Base-by-base conservation (phyloP, 2,329 filamentous ascomycete genomes). In the Cryphonectria naterciae region DNA sequence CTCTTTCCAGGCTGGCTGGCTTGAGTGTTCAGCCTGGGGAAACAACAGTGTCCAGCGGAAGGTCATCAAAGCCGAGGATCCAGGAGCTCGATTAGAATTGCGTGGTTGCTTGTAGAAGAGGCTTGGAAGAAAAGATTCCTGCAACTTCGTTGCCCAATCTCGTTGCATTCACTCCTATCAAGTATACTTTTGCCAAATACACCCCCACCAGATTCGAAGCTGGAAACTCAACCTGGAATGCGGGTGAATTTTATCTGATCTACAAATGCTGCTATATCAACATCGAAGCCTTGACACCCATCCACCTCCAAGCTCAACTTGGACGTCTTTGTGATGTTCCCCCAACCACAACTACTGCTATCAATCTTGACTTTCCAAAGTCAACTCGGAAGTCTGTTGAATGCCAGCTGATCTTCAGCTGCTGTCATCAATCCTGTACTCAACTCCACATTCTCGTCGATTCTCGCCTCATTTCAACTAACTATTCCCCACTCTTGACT, bases 61-160 rank as follows among this genome's bases (percentile, higher is more conserved):
- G 62, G 1, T 66, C 52, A 22, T 35, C 70, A 56, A 77, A 81
- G 71, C 83, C 84, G 22, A 81, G 82, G 70, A 87, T 91, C 71
- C 88, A 91, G 76, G 89, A 91, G 79, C 83, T 91, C 74, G 89
- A 91, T 77, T 91, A 65, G 63, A 3, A 35, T 28, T 2, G 13
- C 10, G 15, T 1, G n/a, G 4, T n/a, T 35, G 58, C 2, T 39
- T n/a, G 32, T 32, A 11, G n/a, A 28, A 17, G n/a, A 56, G 52
- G 13, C n/a, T 15, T n/a, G 13, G 52, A 5, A 13, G 4, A 52
- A 28, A 56, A 15, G 11, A 28, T 28, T 32, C 15, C 15, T 32
- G 28, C 25, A 28, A 15, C 15, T 49, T n/a, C 8, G 8, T n/a
- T 22, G 54, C 52, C 15, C 15, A 28, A 15, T 5, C 25, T 28